Evolutionary conservation across 2,329 filamentous ascomycete species (phyloP).

Genomic region (Colletotrichum eleusines): DNA sequence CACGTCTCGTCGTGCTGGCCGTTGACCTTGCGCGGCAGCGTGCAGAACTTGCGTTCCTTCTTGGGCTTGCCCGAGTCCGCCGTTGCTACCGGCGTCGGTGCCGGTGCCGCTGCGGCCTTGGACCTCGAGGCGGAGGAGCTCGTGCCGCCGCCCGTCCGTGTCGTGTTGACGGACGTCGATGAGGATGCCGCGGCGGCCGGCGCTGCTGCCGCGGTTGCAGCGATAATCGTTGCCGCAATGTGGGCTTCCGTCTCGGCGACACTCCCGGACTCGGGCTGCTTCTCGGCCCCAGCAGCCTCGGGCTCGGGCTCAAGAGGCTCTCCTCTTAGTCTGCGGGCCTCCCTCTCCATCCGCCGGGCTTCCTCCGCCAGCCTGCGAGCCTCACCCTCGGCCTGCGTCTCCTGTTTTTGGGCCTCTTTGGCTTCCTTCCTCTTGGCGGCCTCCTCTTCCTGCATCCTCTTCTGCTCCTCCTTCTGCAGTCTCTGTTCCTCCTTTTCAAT

Average conservation of each 20-base stretch:
- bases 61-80: conserved; percentile 49
- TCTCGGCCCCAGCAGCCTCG: background rate
- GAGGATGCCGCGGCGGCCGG: conserved; percentile 16
- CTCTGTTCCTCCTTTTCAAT: conserved; percentile 48
- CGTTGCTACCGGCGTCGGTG: conserved; percentile 21
- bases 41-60: conserved; percentile 83
- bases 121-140: background rate
- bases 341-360: conserved; percentile 41
- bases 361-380: conserved; percentile 25
- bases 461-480: conserved; percentile 48
- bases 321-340: conserved; percentile 40
- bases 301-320: conserved; percentile 37
- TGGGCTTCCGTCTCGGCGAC: conserved; percentile 24
- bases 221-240: conserved; percentile 11
- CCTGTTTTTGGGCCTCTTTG: conserved; percentile 42
- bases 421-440: conserved; percentile 14
- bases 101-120: conserved; percentile 13
- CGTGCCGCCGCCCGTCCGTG: conserved; percentile 42
- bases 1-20: conserved; percentile 77
- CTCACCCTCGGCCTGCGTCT: conserved; percentile 40
- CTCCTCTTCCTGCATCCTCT: conserved; percentile 48
- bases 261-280: background rate
- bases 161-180: conserved; percentile 34
- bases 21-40: conserved; percentile 68
- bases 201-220: conserved; percentile 26